Evolutionary conservation across 768 basidiomycete species (phyloP).

Genomic region (Russula sp.): DNA sequence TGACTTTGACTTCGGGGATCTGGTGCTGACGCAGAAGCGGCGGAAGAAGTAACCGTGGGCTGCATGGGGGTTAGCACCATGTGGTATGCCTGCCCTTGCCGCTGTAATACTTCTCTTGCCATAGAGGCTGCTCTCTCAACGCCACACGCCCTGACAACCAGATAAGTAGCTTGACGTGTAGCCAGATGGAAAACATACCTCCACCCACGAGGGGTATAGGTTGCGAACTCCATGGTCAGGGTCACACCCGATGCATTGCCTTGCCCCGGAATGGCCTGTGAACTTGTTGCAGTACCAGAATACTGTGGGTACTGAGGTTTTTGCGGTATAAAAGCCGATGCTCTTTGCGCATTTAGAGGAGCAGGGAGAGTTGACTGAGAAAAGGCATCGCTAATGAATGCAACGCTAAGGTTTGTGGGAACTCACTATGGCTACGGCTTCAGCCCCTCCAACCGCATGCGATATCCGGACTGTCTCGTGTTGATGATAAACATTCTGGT

Average conservation of each 20-base stretch:
- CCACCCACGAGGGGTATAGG: not conserved
- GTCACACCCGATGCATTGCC: not conserved
- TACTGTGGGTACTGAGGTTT: not conserved
- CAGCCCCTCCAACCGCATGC: not conserved
- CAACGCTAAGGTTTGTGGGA: not conserved
- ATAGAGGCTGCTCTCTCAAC: not conserved
- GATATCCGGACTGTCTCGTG: not conserved
- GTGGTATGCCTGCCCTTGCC: not conserved
- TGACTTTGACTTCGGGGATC: not conserved
- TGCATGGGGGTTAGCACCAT: not conserved
- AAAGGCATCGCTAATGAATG: not conserved
- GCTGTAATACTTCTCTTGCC: not conserved
- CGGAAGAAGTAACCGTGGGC: not conserved
- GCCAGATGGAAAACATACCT: slow-evolving; percentile 5
- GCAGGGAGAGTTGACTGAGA: not conserved
- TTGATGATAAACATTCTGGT: not conserved
- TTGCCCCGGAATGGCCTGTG: not conserved
- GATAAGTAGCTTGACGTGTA: slow-evolving; percentile 1
- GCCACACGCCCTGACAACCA: not conserved
- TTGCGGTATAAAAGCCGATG: not conserved
- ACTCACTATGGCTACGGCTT: not conserved
- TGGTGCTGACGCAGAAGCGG: not conserved
- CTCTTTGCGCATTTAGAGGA: not conserved
- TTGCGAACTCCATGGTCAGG: not conserved
- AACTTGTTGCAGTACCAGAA: not conserved